Percentiles rank a stretch among this genome's conserved stretches.
Evolutionary conservation across 2,329 filamentous ascomycete genomes (phyloP).

Genomic region (Talaromyces sp.): DNA sequence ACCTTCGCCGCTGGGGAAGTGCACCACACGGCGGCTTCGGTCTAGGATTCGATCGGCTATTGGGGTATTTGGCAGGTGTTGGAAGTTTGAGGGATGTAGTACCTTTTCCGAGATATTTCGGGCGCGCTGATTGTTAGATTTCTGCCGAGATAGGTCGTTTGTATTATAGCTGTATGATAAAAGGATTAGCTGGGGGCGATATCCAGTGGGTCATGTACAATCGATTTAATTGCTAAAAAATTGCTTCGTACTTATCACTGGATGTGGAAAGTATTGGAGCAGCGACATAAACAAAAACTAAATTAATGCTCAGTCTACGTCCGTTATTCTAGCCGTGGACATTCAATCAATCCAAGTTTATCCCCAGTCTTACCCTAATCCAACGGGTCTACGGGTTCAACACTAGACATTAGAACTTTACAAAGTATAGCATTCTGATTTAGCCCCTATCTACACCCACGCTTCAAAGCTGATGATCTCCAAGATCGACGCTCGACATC

Average conservation of each 20-base stretch:
- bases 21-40: slow-evolving; percentile 90
- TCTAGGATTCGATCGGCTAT: slow-evolving; percentile 79
- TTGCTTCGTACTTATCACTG: not conserved
- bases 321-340: not conserved
- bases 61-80: slow-evolving; percentile 78
- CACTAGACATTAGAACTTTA: too few species aligned
- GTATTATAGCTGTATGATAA: slow-evolving; percentile 1
- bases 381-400: too few species aligned
- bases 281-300: not conserved
- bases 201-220: not conserved
- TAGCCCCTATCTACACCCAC: not conserved
- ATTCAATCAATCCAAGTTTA: not conserved
- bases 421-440: not conserved
- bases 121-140: slow-evolving; percentile 49
- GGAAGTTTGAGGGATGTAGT: slow-evolving; percentile 80
- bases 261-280: not conserved
- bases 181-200: not conserved
- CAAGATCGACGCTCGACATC: not conserved
- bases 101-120: slow-evolving; percentile 70
- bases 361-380: not conserved
- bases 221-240: not conserved
- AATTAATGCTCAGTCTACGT: not conserved
- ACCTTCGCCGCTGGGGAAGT: slow-evolving; percentile 84
- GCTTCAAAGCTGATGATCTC: not conserved
- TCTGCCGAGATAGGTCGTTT: not conserved